phyloP scores from a whole-genome alignment of 2,329 filamentous ascomycete genomes.

The Neonectria ditissima region DNA sequence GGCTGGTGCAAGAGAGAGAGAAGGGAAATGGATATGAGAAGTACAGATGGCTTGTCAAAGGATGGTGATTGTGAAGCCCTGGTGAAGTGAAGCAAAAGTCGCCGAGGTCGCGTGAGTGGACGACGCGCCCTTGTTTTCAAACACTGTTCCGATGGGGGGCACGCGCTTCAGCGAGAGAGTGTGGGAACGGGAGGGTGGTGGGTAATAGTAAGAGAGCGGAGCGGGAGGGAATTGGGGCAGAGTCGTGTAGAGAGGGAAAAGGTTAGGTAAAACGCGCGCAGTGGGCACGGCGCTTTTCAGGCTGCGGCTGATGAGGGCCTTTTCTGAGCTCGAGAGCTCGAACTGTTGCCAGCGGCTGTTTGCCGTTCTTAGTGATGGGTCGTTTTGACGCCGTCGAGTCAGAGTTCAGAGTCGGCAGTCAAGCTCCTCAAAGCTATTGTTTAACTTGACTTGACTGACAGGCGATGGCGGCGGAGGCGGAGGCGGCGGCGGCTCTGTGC shows the following conservation, averaged over 20 bases:
- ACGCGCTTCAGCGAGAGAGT: conserved; percentile 22
- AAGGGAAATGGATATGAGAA: neutral
- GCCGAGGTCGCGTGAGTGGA: neutral
- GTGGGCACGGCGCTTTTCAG: conserved; percentile 15
- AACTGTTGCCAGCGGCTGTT: conserved; percentile 11
- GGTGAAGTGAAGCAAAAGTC: neutral
- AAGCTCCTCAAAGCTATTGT: conserved; percentile 11
- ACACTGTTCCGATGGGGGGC: conserved; percentile 1
- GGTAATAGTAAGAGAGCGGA: conserved; percentile 3
- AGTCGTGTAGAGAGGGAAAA: conserved; percentile 16
- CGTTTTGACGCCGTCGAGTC: conserved; percentile 9
- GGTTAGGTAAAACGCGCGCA: conserved; percentile 25
- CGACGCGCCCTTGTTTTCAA: conserved; percentile 27
- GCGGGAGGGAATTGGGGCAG: conserved; percentile 13
- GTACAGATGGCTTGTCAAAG: neutral
- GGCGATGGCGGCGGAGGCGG: conserved; percentile 4
- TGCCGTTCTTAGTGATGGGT: conserved; percentile 3
- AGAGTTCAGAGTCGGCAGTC: neutral
- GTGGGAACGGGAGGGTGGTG: conserved; percentile 8
- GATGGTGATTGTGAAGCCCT: neutral
- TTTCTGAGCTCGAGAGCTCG: conserved; percentile 21
- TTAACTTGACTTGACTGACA: conserved; percentile 1
- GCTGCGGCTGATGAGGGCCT: conserved; percentile 3
- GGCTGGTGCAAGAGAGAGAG: neutral
- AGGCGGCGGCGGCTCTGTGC: conserved; percentile 6